These are phyloP conservation scores for Castanea sativa DNA, from an alignment of 306 rosid genomes.

Conservation along the genomic window DNA sequence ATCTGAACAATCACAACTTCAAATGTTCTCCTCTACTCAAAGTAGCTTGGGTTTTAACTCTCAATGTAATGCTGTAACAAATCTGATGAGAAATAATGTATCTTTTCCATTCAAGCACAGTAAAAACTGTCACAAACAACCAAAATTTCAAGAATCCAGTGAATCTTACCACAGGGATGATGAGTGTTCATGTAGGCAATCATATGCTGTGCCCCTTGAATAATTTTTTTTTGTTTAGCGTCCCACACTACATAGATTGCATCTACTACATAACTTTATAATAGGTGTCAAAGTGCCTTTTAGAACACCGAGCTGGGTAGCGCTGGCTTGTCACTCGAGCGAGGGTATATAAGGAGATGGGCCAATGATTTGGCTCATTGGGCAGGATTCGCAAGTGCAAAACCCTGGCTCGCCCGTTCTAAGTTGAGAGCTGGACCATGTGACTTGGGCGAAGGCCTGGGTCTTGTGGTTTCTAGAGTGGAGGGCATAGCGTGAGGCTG, in stretches of 20 bases:
- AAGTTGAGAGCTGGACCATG: not conserved
- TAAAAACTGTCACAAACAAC: too few species aligned
- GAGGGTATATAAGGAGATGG: not conserved
- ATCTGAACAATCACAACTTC: too few species aligned
- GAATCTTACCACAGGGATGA: not conserved
- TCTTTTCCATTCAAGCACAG: too few species aligned
- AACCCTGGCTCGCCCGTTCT: not conserved
- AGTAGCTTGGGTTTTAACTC: too few species aligned
- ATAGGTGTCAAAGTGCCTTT: too few species aligned
- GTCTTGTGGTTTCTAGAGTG: not conserved
- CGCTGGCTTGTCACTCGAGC: not conserved
- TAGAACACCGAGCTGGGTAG: not conserved
- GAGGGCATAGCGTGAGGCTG: not conserved
- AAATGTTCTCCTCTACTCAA: too few species aligned
- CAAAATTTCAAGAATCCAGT: too few species aligned
- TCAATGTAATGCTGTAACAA: too few species aligned
- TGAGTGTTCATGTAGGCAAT: not conserved
- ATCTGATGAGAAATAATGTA: too few species aligned
- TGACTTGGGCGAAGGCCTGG: not conserved
- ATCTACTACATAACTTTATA: too few species aligned
- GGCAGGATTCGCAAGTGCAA: not conserved
- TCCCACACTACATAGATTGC: not conserved
- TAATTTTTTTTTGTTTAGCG: too few species aligned
- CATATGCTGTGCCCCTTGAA: too few species aligned
- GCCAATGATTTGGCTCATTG: not conserved